Percentiles rank a stretch among this genome's conserved stretches.
Evolutionary conservation across 1,139 yeast species (phyloP).

Genomic region (Pichia terricola): DNA sequence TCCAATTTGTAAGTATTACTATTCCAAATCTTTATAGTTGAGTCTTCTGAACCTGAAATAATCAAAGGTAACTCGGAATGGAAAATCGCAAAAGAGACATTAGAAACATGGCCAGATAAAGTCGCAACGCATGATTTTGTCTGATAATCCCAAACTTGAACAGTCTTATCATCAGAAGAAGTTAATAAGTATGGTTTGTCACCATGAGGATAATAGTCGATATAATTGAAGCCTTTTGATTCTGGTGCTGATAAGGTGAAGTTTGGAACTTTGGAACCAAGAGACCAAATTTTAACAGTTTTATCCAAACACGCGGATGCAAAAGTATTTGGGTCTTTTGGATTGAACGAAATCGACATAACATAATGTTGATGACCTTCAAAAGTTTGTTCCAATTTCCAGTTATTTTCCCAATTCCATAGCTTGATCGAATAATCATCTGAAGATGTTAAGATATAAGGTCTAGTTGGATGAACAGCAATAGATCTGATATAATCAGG

Average conservation of each 20-base stretch:
- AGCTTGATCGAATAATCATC: conserved; percentile 87
- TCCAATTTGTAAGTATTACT: conserved; percentile 76
- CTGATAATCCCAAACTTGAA: conserved; percentile 95
- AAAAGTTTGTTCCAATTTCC: conserved; percentile 84
- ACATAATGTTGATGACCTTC: conserved; percentile 96
- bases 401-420: conserved; percentile 95
- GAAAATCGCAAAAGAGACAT: conserved; percentile 93
- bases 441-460: conserved; percentile 79
- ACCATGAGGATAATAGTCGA: conserved; percentile 92
- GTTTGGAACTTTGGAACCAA: conserved; percentile 84
- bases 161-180: conserved; percentile 83
- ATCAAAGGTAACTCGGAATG: conserved; percentile 92
- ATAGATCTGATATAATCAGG: conserved; percentile 92
- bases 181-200: conserved; percentile 95
- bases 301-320: conserved; percentile 95
- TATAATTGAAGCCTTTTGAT: conserved; percentile 88
- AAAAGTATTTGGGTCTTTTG: conserved; percentile 95
- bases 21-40: conserved; percentile 72
- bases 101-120: conserved; percentile 84
- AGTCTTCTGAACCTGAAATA: conserved; percentile 77
- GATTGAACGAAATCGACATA: conserved; percentile 91
- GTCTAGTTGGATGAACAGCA: conserved; percentile 90
- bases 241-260: conserved; percentile 89
- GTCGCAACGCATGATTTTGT: conserved; percentile 94
- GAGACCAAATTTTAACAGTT: conserved; percentile 93